A percentile compares a stretch with the other conserved stretches of the same genome.
Conservation (phyloP, 257 asterid genomes). For the Fraxinus quadrangulata region DNA sequence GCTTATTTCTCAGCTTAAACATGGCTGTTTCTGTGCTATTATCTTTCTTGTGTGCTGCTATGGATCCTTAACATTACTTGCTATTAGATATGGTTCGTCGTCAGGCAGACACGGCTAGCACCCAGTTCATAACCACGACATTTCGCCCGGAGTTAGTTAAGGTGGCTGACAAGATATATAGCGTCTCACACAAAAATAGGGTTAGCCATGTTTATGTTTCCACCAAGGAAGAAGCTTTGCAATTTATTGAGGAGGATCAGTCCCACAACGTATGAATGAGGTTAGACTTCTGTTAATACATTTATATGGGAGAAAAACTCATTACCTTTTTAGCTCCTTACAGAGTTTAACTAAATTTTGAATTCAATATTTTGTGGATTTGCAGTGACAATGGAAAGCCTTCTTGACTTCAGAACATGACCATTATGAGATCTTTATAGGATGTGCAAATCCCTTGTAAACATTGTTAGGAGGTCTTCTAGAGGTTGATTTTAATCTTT, state of each 20-base stretch:
- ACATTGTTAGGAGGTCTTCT: not conserved
- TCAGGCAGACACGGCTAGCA: slow-evolving; percentile 78
- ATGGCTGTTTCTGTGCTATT: not conserved
- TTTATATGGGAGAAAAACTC: not conserved
- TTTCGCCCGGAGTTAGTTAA: slow-evolving; percentile 91
- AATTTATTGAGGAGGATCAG: slow-evolving; percentile 86
- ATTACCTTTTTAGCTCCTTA: not conserved
- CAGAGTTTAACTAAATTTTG: not conserved
- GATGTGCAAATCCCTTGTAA: slow-evolving; percentile 5
- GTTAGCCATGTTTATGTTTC: slow-evolving; percentile 84
- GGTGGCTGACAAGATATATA: slow-evolving; percentile 94
- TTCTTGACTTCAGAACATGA: not conserved
- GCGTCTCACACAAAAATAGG: slow-evolving; percentile 85
- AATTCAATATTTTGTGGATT: slow-evolving; percentile 10
- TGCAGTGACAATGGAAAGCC: slow-evolving; percentile 32
- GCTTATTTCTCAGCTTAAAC: not conserved
- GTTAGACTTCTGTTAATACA: slow-evolving; percentile 33
- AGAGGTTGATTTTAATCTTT: not conserved
- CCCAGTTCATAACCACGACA: slow-evolving; percentile 94
- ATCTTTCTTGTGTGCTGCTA: slow-evolving; percentile 14
- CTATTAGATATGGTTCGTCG: slow-evolving; percentile 89
- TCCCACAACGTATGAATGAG: slow-evolving; percentile 69
- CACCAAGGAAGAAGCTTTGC: slow-evolving; percentile 75
- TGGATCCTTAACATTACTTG: slow-evolving; percentile 45
- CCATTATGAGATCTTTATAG: not conserved